phyloP scores from a whole-genome alignment of 2,329 filamentous ascomycete genomes.

The Ascosphaera apis region DNA sequence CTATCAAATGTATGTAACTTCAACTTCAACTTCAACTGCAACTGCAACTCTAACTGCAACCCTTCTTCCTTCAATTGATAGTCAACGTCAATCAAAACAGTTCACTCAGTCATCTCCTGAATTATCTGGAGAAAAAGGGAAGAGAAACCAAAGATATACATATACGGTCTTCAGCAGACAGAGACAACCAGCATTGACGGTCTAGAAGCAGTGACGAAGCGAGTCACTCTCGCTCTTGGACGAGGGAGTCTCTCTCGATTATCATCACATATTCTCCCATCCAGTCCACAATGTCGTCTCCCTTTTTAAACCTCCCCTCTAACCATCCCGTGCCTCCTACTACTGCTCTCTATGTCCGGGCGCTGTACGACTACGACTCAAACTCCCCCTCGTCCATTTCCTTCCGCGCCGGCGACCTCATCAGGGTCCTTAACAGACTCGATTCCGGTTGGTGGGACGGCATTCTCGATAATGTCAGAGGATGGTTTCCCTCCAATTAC shows the following conservation, averaged over 20 bases:
- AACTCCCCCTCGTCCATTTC: constrained; percentile 93
- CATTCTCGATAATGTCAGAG: constrained; percentile 84
- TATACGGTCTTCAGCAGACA: background rate
- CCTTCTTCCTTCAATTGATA: too few relatives aligned
- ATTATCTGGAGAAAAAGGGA: constrained; percentile 3
- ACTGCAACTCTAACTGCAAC: too few relatives aligned
- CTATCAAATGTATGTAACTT: too few relatives aligned
- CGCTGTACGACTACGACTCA: constrained; percentile 92
- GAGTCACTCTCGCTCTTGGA: too few relatives aligned
- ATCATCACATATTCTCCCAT: constrained; percentile 12
- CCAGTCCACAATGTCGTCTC: too few relatives aligned
- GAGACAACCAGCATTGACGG: too few relatives aligned
- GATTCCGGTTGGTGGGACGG: constrained; percentile 99
- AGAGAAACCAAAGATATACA: constrained; percentile 2
- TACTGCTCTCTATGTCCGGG: constrained; percentile 60
- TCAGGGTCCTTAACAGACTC: constrained; percentile 92
- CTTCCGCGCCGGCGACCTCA: constrained; percentile 90
- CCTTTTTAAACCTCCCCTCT: too few relatives aligned
- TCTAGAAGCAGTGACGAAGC: too few relatives aligned
- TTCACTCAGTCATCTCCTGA: constrained; percentile 3
- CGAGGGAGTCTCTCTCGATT: too few relatives aligned
- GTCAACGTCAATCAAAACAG: constrained; percentile 3
- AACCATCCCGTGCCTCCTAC: too few relatives aligned
- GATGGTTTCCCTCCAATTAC: constrained; percentile 99
- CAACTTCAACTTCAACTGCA: too few relatives aligned